Conservation (phyloP, 352 stramenopile genomes). For the Pythium myriotylum region DNA sequence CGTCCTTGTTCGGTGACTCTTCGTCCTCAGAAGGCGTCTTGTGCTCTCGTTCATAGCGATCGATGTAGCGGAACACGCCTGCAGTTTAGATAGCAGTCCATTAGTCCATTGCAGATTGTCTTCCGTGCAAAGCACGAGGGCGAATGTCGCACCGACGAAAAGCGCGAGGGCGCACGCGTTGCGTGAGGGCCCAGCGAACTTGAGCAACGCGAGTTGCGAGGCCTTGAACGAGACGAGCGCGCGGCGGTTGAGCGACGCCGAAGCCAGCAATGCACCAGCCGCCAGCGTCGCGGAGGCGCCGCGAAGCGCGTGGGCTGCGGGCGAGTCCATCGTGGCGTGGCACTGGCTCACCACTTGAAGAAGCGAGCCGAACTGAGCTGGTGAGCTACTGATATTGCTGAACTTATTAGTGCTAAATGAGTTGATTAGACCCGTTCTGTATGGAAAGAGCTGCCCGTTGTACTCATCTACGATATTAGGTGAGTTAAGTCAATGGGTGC, state of each 20-base stretch:
- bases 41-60: conserved; percentile 23
- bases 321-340: conserved; percentile 1
- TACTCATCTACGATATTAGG: too few relatives aligned
- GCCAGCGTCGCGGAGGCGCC: conserved; percentile 34
- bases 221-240: conserved; percentile 22
- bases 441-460: too few relatives aligned
- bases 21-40: conserved; percentile 1
- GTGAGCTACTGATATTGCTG: conserved; percentile 1
- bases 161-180: conserved; percentile 51
- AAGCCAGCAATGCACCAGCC: conserved; percentile 24
- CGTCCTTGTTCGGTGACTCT: background rate
- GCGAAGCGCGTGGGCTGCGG: conserved; percentile 36
- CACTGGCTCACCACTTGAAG: background rate
- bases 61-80: conserved; percentile 53
- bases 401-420: too few relatives aligned
- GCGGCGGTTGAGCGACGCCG: conserved; percentile 36
- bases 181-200: conserved; percentile 35
- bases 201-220: conserved; percentile 23
- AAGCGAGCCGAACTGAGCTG: background rate
- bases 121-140: too few relatives aligned
- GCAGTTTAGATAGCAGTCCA: background rate
- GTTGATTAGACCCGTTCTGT: too few relatives aligned
- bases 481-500: too few relatives aligned
- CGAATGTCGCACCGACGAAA: conserved; percentile 68
- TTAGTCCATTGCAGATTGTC: too few relatives aligned